Percentiles rank a stretch among this genome's conserved stretches.
Conservation (phyloP, 495 filamentous ascomycete species). For the Aspergillus leporis region DNA sequence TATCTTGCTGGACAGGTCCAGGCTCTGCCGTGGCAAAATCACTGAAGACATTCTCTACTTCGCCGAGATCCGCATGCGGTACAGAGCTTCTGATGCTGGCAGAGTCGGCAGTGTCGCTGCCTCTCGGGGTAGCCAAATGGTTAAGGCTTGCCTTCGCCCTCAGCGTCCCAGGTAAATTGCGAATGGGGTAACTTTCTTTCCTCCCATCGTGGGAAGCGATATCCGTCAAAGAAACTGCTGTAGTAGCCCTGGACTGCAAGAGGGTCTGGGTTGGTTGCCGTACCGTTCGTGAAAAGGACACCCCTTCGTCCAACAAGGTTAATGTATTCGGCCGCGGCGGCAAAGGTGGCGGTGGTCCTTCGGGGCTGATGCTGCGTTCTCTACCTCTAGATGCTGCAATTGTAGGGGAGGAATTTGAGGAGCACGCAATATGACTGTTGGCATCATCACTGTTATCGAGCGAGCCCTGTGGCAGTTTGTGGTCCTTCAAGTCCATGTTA, state of each 20-base stretch:
- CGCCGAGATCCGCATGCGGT: slow-evolving; percentile 69
- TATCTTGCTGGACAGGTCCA: slow-evolving; percentile 22
- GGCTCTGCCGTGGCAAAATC: slow-evolving; percentile 51
- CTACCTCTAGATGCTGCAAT: slow-evolving; percentile 7
- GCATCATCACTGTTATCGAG: slow-evolving; percentile 12
- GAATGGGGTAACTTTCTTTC: slow-evolving; percentile 53
- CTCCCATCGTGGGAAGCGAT: slow-evolving; percentile 69
- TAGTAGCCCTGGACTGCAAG: slow-evolving; percentile 76
- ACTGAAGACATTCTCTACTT: slow-evolving; percentile 82
- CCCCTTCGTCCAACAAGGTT: slow-evolving; percentile 42
- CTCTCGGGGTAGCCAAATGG: slow-evolving; percentile 47
- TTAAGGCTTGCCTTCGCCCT: slow-evolving; percentile 45
- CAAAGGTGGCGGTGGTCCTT: slow-evolving; percentile 59
- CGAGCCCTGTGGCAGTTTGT: slow-evolving; percentile 9
- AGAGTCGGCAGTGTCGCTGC: slow-evolving; percentile 71
- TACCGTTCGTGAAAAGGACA: slow-evolving; percentile 21
- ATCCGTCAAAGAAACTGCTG: slow-evolving; percentile 76
- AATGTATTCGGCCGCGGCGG: slow-evolving; percentile 64
- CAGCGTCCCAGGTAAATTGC: slow-evolving; percentile 35
- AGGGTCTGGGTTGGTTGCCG: slow-evolving; percentile 32
- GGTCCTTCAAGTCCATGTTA: slow-evolving; percentile 18
- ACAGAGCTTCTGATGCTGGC: slow-evolving; percentile 82
- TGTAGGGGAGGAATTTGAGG: slow-evolving; percentile 5
- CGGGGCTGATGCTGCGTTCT: slow-evolving; percentile 31
- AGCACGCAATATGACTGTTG: slow-evolving; percentile 14